Conservation (phyloP, 1,139 yeast genomes). For the Lodderomyces beijingensis region DNA sequence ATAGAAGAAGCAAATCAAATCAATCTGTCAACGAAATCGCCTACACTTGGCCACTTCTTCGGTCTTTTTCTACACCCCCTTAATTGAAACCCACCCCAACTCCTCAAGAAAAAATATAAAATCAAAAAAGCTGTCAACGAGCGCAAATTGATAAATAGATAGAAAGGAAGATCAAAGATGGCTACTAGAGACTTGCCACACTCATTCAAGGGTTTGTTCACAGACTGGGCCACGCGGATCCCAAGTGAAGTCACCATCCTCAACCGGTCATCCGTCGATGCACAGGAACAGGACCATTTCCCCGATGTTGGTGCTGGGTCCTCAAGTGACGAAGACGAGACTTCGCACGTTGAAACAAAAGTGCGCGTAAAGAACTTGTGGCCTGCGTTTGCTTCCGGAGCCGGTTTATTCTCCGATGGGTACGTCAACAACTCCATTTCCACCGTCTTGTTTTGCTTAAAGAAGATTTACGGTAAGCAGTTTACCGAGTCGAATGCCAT, state of each 20-base stretch:
- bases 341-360: conserved; percentile 14
- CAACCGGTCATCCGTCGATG: conserved; percentile 22
- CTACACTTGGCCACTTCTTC: no score
- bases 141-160: no score
- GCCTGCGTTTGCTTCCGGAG: conserved; percentile 86
- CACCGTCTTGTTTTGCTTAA: conserved; percentile 67
- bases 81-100: neutral
- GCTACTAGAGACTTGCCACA: conserved; percentile 51
- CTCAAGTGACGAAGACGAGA: conserved; percentile 6
- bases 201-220: conserved; percentile 28
- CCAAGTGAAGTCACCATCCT: conserved; percentile 22
- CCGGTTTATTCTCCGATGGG: conserved; percentile 89
- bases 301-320: conserved; percentile 4
- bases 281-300: neutral
- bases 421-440: conserved; percentile 82
- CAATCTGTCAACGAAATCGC: no score
- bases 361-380: conserved; percentile 38
- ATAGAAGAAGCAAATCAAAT: no score
- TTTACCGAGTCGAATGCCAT: conserved; percentile 64
- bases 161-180: conserved; percentile 21
- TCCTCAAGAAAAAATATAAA: neutral
- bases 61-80: neutral
- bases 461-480: conserved; percentile 57
- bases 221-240: conserved; percentile 33
- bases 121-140: neutral